Base-by-base conservation (phyloP, 768 basidiomycete genomes). In the Vararia minispora region DNA sequence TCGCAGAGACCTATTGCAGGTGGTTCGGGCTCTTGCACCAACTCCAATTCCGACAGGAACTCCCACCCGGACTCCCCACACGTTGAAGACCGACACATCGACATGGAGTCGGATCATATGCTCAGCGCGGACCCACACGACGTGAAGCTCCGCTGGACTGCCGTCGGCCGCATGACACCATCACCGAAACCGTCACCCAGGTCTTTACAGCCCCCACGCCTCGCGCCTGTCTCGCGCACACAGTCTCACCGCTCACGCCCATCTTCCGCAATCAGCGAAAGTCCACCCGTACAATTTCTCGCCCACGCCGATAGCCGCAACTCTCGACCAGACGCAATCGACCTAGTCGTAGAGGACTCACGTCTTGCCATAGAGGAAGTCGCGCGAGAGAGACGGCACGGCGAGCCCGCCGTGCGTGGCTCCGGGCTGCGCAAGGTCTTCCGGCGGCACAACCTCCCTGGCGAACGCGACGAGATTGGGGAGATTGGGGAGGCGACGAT, bases 271-370 rank as follows among this genome's bases (percentile, higher is more conserved):
- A 27, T 35, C 13, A 28, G 21, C 22, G 38, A 25, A 6, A 35
- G 33, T 6, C 28, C 33, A 8, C 22, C 29, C 8, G 29, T 26
- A 33, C 32, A 26, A 20, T 23, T 18, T 32, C 49, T 7, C 45
- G 52, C 5, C 46, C 51, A 14, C 51, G 4, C 43, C 33, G 6
- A 37, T 37, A 11, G 47, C 41, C 16, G 41, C 28, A 13, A 47
- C 54, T 53, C 48, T 52, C 17, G 51, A 11, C 68, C 74, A 2
- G 84, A 97, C 46, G 91, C 92, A 1, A 79, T 97, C 2, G 94
- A 99, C 52, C 65, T 99, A 13, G 71, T 97, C 4, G 76, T 92
- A 0, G 83, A 85, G 51, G 82, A 80, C 50, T 44, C 54, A 6
- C 53, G 63, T 6, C 75, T 76, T 3, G 72, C 67, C 22, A 66